Percentiles rank a stretch among this genome's conserved stretches.
Conservation (phyloP, 192 early-diverging fungal genomes). For the Podila verticillata region DNA sequence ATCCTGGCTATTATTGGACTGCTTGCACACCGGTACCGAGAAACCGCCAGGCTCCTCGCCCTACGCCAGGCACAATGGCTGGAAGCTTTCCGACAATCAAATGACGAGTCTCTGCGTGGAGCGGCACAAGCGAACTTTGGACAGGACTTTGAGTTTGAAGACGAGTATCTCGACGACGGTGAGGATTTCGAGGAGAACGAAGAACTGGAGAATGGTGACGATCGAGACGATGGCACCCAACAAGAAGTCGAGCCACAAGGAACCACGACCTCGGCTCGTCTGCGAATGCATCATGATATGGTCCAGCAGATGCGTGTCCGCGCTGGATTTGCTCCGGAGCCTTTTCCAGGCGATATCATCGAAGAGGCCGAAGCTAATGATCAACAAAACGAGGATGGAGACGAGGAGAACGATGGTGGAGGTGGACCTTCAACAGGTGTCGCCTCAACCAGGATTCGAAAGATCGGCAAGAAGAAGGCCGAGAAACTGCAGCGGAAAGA, state of each 20-base stretch:
- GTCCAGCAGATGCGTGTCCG: conserved; percentile 46
- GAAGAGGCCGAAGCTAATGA: conserved; percentile 4
- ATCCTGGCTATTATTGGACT: conserved; percentile 37
- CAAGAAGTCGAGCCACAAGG: conserved; percentile 19
- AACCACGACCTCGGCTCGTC: conserved; percentile 39
- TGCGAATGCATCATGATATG: conserved; percentile 52
- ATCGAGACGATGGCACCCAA: background rate
- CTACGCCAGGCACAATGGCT: background rate
- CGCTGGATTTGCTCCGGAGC: conserved; percentile 50
- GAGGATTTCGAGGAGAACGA: conserved; percentile 1
- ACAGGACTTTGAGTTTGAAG: conserved; percentile 7
- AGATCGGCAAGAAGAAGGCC: conserved; percentile 53
- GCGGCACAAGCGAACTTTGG: background rate
- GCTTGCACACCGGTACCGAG: conserved; percentile 13
- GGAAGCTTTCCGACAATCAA: background rate
- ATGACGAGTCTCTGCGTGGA: background rate
- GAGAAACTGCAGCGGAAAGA: conserved; percentile 51
- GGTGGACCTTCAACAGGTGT: conserved; percentile 22
- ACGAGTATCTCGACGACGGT: conserved; percentile 3
- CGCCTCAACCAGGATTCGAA: conserved; percentile 15
- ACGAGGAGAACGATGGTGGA: conserved; percentile 28
- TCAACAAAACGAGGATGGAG: conserved; percentile 9
- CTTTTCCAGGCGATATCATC: conserved; percentile 38
- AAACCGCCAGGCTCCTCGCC: background rate
- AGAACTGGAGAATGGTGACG: background rate